Evolutionary conservation across 2,329 filamentous ascomycete species (phyloP), one percentile per base, ranked within the genome.

Genomic region (Didymella lethalis): DNA sequence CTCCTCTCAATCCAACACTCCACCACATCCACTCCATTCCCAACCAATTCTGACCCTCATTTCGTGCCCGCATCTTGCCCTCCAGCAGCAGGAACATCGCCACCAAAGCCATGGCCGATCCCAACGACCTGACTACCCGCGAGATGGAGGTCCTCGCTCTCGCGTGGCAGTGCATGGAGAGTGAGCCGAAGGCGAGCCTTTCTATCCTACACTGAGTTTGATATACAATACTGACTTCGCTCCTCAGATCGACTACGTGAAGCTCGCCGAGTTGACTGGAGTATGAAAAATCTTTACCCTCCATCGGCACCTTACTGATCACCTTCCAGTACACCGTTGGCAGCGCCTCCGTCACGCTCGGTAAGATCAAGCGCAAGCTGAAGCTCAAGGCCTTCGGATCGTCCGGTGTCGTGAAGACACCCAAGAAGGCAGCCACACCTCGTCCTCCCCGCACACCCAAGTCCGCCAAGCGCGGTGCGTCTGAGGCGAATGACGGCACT

Each of bases 151-250:
- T 70, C 10, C 67, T 76, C 10, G 73, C 72, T 0, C 48, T 75
- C 0, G 70, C 73, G 1, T 76, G 74, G 75, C 72, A 76, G 32
- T 77, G 75, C 54, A 66, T 77, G 60, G 71, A 74, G 2, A 44
- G 16, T 0, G 63, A 73, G 34, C 74, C 73, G 23, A 77, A 75
- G 65, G 75, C 74, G 64, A 29, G 23, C 23, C 23, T 23, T 23
- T 23, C 23, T 23, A 23, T 23, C 23, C 23, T 23, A 23, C 23
- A 23, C 3, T 23, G 23, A 23, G 23, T 23, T 23, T 23, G 23
- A 23, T 16, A 28, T 14, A n/a, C 8, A 23, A 8, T 18, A 18
- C 38, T 43, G 36, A 48, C 56, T 14, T 12, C 3, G 34, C 7
- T n/a, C 41, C 40, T 12, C 18, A 64, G 63, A 57, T 64, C 41